Conservation (phyloP, 257 asterid genomes). For the Fraxinus americana region DNA sequence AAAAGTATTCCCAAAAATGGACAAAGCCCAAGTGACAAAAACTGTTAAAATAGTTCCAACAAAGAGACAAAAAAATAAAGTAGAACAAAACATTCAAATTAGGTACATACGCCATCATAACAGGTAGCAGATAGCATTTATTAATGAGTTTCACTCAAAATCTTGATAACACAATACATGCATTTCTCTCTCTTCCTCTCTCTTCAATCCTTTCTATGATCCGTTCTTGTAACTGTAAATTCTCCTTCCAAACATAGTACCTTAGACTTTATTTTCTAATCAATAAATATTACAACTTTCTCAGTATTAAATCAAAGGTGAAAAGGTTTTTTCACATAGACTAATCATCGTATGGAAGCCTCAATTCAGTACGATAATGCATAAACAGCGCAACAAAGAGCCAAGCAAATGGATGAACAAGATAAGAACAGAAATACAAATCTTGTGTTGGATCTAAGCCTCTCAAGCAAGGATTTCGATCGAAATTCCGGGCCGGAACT, state of each 20-base stretch:
- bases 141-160: slow-evolving; percentile 32
- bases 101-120: slow-evolving; percentile 36
- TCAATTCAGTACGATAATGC: slow-evolving; percentile 23
- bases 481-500: slow-evolving; percentile 37
- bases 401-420: slow-evolving; percentile 14
- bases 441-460: slow-evolving; percentile 56
- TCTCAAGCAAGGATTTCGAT: slow-evolving; percentile 36
- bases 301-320: slow-evolving; percentile 33
- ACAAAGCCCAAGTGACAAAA: slow-evolving; percentile 26
- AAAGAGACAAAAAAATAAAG: slow-evolving; percentile 17
- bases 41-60: slow-evolving; percentile 20
- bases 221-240: slow-evolving; percentile 50
- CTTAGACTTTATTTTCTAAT: slow-evolving; percentile 42
- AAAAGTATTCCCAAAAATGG: slow-evolving; percentile 18
- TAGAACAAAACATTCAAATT: slow-evolving; percentile 26
- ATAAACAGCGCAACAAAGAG: slow-evolving; percentile 18
- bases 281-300: slow-evolving; percentile 39
- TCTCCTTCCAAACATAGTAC: slow-evolving; percentile 54
- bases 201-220: slow-evolving; percentile 34
- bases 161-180: not conserved
- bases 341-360: slow-evolving; percentile 39
- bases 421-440: slow-evolving; percentile 22
- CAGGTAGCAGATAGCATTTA: not conserved
- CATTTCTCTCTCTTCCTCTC: slow-evolving; percentile 14
- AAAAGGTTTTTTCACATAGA: slow-evolving; percentile 4